These are phyloP conservation scores for Pleodorina starrii DNA, from an alignment of 139 green algal species.

Conservation along the genomic window DNA sequence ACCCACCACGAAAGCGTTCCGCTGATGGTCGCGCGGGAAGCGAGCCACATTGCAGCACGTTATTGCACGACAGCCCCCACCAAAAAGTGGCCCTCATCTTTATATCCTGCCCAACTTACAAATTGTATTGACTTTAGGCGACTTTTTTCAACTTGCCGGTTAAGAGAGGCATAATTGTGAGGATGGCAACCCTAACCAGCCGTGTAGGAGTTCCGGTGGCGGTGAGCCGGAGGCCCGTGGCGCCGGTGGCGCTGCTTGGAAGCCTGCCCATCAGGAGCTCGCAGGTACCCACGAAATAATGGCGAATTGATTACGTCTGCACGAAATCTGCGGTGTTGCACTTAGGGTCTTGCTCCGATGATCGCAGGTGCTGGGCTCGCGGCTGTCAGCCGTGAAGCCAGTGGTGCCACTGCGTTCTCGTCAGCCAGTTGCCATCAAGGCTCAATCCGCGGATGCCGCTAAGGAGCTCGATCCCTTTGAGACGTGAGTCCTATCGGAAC, in stretches of 20 bases:
- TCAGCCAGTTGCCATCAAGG: neutral
- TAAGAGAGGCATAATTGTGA: too few species aligned
- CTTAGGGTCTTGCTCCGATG: neutral
- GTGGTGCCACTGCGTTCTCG: neutral
- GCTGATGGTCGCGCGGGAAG: too few species aligned
- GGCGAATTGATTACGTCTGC: too few species aligned
- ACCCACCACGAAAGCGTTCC: too few species aligned
- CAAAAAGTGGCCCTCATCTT: too few species aligned
- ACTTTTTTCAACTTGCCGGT: neutral
- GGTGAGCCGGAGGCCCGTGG: neutral
- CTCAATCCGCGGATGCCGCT: conserved; percentile 22
- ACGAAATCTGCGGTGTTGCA: too few species aligned
- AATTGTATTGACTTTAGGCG: too few species aligned
- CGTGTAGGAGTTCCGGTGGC: conserved; percentile 12
- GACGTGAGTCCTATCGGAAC: conserved; percentile 54
- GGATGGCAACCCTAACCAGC: conserved; percentile 15
- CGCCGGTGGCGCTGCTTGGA: conserved; percentile 25
- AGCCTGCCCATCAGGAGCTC: conserved; percentile 25
- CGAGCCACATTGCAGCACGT: too few species aligned
- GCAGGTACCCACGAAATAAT: conserved; percentile 34
- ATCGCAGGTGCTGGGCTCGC: conserved; percentile 36
- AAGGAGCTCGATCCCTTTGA: conserved; percentile 71
- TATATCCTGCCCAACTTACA: too few species aligned
- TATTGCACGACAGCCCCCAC: too few species aligned
- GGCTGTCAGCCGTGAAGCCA: neutral